phyloP scores from a whole-genome alignment of 108 stramenopile genomes.

The Fragilariopsis cylindrus region DNA sequence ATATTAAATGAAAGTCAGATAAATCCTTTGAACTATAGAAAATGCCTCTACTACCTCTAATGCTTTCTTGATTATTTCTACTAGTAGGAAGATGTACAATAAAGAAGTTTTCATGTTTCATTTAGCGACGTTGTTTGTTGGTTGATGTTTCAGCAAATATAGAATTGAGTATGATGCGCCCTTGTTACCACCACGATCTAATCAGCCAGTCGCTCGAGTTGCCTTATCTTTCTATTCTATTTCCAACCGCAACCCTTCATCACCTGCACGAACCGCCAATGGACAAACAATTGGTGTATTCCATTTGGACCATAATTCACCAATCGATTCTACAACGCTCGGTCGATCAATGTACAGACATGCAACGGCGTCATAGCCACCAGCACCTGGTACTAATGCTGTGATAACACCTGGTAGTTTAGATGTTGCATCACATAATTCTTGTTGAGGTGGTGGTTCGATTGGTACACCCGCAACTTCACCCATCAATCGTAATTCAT shows the following conservation, averaged over 20 bases:
- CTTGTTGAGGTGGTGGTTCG: slow-evolving; percentile 87
- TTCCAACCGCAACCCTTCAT: slow-evolving; percentile 44
- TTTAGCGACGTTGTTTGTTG: too few relatives aligned
- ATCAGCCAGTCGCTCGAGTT: neutral
- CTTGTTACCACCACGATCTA: too few relatives aligned
- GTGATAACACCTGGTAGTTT: slow-evolving; percentile 87
- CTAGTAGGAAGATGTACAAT: too few relatives aligned
- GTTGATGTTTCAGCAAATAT: too few relatives aligned
- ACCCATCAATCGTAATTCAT: slow-evolving; percentile 75
- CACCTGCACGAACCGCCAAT: slow-evolving; percentile 56
- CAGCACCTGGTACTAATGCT: slow-evolving; percentile 93
- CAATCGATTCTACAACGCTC: slow-evolving; percentile 56
- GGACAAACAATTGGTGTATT: slow-evolving; percentile 60
- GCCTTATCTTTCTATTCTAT: neutral
- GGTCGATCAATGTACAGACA: slow-evolving; percentile 75
- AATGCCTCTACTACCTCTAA: too few relatives aligned
- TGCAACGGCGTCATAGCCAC: slow-evolving; percentile 94
- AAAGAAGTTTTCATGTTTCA: too few relatives aligned
- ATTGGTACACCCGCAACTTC: slow-evolving; percentile 88
- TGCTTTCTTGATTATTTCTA: too few relatives aligned
- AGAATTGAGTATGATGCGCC: too few relatives aligned
- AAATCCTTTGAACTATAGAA: too few relatives aligned
- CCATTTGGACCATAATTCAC: slow-evolving; percentile 60
- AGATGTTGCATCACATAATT: slow-evolving; percentile 84
- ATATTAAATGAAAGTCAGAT: too few relatives aligned